Percentiles rank a stretch among this genome's conserved stretches.
Conservation (phyloP, 169 alveolate species). For the Plasmodium coatneyi region DNA sequence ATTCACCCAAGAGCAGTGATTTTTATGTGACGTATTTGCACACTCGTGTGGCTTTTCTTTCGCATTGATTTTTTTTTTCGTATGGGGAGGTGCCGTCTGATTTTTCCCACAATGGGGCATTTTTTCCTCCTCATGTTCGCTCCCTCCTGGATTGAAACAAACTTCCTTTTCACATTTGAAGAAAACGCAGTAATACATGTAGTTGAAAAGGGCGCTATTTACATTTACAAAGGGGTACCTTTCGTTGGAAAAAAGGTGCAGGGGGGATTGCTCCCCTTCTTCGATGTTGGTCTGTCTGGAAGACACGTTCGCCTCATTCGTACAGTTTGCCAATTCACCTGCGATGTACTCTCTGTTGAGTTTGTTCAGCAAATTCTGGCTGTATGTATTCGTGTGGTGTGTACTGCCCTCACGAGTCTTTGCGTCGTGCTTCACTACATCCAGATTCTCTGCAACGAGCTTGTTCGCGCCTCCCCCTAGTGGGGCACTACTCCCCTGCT, state of each 20-base stretch:
- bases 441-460: background rate
- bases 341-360: background rate
- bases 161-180: constrained; percentile 16
- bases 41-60: background rate
- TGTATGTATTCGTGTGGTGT: background rate
- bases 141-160: background rate
- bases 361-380: background rate
- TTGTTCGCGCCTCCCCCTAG: background rate
- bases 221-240: constrained; percentile 71
- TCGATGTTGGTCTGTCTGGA: background rate
- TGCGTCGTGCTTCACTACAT: background rate
- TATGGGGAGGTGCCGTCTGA: background rate
- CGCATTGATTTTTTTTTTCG: background rate
- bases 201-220: constrained; percentile 53
- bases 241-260: background rate
- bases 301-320: background rate
- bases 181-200: constrained; percentile 60
- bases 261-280: background rate
- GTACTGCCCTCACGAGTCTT: background rate
- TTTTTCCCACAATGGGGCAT: background rate
- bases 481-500: background rate
- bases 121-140: background rate
- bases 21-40: background rate
- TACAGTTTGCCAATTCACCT: background rate
- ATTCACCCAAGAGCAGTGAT: constrained; percentile 26